Percentiles rank a stretch among this genome's conserved stretches.
Evolutionary conservation across 768 basidiomycete genomes (phyloP).

Genomic region (Xanthoconium stramineum): DNA sequence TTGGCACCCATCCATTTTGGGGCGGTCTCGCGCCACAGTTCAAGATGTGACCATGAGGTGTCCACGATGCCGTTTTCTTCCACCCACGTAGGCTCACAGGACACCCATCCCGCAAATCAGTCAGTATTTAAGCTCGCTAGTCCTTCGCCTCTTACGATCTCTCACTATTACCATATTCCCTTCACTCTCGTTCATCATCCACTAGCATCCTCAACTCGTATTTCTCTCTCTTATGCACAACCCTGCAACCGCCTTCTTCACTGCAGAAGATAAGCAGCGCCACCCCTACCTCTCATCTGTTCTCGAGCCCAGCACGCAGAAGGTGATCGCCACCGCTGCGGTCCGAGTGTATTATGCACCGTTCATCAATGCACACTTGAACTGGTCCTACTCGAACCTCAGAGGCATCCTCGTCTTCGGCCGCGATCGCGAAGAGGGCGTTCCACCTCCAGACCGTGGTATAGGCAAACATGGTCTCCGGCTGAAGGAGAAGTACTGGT

Average conservation of each 20-base stretch:
- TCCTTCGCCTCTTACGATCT: conserved; percentile 13
- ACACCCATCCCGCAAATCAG: conserved; percentile 25
- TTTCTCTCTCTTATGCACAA: conserved; percentile 28
- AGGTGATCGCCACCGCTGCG: conserved; percentile 50
- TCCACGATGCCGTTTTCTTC: conserved; percentile 36
- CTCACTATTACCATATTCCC: conserved; percentile 12
- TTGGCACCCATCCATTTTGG: conserved; percentile 27
- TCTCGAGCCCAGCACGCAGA: conserved; percentile 39
- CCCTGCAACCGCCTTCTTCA: conserved; percentile 32
- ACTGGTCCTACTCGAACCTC: conserved; percentile 61
- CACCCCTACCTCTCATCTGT: conserved; percentile 38
- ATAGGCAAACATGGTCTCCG: conserved; percentile 21
- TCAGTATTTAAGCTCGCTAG: conserved; percentile 31
- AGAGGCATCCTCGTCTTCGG: conserved; percentile 59
- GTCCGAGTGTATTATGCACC: conserved; percentile 64
- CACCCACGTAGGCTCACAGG: conserved; percentile 21
- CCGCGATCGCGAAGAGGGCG: conserved; percentile 29
- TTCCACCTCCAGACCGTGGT: conserved; percentile 20
- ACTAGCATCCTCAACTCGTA: conserved; percentile 1
- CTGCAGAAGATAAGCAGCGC: conserved; percentile 36
- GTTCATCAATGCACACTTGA: conserved; percentile 41
- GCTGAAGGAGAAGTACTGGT: conserved; percentile 49
- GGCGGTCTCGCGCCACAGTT: conserved; percentile 30
- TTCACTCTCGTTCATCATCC: conserved; percentile 18
- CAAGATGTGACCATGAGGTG: conserved; percentile 31